phyloP scores from a whole-genome alignment of 2,329 filamentous ascomycete genomes.

The Paradendryphiella salina region DNA sequence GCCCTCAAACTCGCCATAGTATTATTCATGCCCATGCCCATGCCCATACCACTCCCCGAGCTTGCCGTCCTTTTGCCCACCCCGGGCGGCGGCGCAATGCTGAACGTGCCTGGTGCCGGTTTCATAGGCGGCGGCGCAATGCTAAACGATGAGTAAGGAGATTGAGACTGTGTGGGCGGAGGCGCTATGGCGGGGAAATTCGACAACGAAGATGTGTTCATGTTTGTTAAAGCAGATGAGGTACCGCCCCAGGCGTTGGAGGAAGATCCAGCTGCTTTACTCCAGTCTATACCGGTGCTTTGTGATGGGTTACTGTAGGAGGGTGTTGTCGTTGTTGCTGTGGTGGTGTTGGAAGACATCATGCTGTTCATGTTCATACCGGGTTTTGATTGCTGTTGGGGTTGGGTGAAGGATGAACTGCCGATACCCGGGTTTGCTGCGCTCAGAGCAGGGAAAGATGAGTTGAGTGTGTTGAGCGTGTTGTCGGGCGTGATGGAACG shows the following conservation, averaged over 20 bases:
- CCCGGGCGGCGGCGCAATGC: constrained; percentile 34
- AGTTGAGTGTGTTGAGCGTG: constrained; percentile 48
- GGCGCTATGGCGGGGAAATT: constrained; percentile 60
- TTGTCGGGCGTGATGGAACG: constrained; percentile 59
- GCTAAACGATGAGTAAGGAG: constrained; percentile 42
- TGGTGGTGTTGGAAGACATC: constrained; percentile 24
- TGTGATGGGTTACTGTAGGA: constrained; percentile 26
- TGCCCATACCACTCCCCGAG: constrained; percentile 36
- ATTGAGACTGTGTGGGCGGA: constrained; percentile 34
- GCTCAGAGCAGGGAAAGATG: constrained; percentile 43
- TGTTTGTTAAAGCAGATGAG: constrained; percentile 12
- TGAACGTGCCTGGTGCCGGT: constrained; percentile 21
- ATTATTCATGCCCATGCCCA: constrained; percentile 15
- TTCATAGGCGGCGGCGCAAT: constrained; percentile 46
- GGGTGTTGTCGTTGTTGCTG: constrained; percentile 16
- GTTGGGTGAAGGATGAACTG: constrained; percentile 42
- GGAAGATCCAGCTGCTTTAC: constrained; percentile 28
- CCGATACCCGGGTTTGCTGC: constrained; percentile 43
- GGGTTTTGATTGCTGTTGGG: constrained; percentile 44
- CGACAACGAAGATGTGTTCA: constrained; percentile 30
- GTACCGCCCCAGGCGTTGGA: constrained; percentile 33
- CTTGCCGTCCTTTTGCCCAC: constrained; percentile 21
- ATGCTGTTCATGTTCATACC: constrained; percentile 43
- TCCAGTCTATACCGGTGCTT: constrained; percentile 37
- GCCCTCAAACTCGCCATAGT: constrained; percentile 32